Base-by-base conservation (phyloP, 1,284 basidiomycete genomes). In the Microbotryum violaceum region DNA sequence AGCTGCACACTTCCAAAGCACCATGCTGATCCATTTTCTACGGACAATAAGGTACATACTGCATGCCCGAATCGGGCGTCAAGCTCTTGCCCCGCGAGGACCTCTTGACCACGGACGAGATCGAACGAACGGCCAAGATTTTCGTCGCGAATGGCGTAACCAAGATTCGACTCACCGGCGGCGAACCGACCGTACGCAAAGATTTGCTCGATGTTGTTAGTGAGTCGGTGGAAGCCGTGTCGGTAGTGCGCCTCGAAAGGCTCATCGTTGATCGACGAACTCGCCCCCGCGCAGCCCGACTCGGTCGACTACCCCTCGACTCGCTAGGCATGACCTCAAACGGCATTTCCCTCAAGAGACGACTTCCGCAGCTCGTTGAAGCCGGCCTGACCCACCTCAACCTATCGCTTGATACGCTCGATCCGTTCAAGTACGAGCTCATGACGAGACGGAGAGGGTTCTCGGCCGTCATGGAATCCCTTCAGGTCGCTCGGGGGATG, bases 261-360 rank as follows among this genome's bases (percentile, higher is more conserved):
- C 48, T 20, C 21, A 21, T 20, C 10, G 5, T 25, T 2, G 45
- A 54, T 47, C 20, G 55, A 20, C 14, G 7, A n/a, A 12, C 16
- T 4, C 23, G 5, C 48, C 4, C 46, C 29, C 14, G 1, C 20
- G 45, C 56, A 71, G 66, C 57, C 18, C 69, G 67, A 2, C 58
- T 71, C 27, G 62, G 65, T 5, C 49, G 49, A 4, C 58, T 69
- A 14, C 29, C 48, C 6, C 79, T 92, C 12, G 74, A 82, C 44
- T 85, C 88, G 9, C 86, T 92, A 66, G 90, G 83, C 20, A 89
- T 92, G 84, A 92, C 90, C 12, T 86, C 82, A 61, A 92, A 92
- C 73, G 89, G 90, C 6, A 79, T 92, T 53, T 80, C 83, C 4
- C 78, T 92, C 10, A 84, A 86, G 70, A 81, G 89, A 37, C 83